These are phyloP conservation scores for Bimuria novae-zelandiae DNA, from an alignment of 2,329 filamentous ascomycete species.

Conservation along the genomic window DNA sequence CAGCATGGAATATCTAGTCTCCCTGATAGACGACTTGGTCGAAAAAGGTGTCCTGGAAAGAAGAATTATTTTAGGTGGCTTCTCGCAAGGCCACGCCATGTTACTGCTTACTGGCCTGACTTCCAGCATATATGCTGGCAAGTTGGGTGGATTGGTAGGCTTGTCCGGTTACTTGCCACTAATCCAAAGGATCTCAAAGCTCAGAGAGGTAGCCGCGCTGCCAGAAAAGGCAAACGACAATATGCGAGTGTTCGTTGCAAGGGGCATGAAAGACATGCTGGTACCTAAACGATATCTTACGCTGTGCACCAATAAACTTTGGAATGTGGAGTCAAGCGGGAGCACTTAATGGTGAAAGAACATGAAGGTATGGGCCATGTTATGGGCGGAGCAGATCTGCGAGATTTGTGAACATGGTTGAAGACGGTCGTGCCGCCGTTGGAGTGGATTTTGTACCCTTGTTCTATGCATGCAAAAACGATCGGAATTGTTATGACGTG, in stretches of 20 bases:
- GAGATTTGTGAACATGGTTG: conserved; percentile 53
- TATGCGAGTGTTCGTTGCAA: conserved; percentile 52
- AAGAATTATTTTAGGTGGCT: conserved; percentile 54
- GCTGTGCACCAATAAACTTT: conserved; percentile 49
- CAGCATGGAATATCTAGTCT: conserved; percentile 48
- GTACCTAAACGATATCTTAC: conserved; percentile 52
- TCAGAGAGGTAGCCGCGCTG: conserved; percentile 46
- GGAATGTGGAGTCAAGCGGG: conserved; percentile 47
- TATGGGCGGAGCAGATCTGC: conserved; percentile 49
- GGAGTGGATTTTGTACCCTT: conserved; percentile 19
- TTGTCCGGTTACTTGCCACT: conserved; percentile 56
- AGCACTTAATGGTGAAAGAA: conserved; percentile 48
- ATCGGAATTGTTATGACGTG: neutral
- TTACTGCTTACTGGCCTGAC: conserved; percentile 50
- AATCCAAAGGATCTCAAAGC: conserved; percentile 42
- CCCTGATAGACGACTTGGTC: conserved; percentile 49
- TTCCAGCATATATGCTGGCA: conserved; percentile 47
- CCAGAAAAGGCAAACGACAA: conserved; percentile 38
- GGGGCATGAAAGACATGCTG: conserved; percentile 54
- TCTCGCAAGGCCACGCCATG: conserved; percentile 55
- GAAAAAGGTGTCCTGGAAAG: conserved; percentile 47
- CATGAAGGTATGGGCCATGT: conserved; percentile 57
- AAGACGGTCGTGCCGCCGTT: conserved; percentile 48
- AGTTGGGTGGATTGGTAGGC: conserved; percentile 49
- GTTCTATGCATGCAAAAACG: too few relatives aligned